These are phyloP conservation scores for Passalora sequoiae DNA, from an alignment of 2,329 filamentous ascomycete species.

Conservation along the genomic window DNA sequence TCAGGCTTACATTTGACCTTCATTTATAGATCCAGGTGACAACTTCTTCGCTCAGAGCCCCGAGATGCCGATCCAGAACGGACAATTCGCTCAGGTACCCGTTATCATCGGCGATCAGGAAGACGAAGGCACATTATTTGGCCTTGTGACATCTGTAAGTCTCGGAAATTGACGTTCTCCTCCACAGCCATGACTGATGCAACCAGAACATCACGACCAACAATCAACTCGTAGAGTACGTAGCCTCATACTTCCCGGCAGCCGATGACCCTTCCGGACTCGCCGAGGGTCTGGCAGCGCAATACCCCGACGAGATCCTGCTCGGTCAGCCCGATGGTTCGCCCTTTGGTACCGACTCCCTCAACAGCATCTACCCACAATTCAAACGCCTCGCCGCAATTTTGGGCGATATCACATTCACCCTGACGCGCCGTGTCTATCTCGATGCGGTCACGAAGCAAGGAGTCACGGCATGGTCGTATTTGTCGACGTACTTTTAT, in stretches of 20 bases:
- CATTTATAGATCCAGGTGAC: constrained; percentile 54
- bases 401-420: constrained; percentile 69
- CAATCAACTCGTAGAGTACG: constrained; percentile 55
- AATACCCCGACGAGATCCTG: constrained; percentile 53
- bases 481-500: constrained; percentile 66
- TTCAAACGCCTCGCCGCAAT: constrained; percentile 73
- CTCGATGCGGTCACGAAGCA: constrained; percentile 43
- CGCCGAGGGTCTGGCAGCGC: constrained; percentile 54
- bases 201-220: constrained; percentile 58
- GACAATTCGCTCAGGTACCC: constrained; percentile 56
- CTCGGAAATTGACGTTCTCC: too few species aligned
- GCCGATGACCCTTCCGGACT: constrained; percentile 38
- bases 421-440: constrained; percentile 62
- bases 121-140: constrained; percentile 60
- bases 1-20: too few species aligned
- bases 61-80: constrained; percentile 50
- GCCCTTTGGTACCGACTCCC: constrained; percentile 62
- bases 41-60: constrained; percentile 57
- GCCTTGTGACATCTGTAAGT: too few species aligned
- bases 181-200: too few species aligned
- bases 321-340: constrained; percentile 54
- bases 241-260: constrained; percentile 50
- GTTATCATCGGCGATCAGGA: constrained; percentile 70
- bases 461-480: constrained; percentile 63
- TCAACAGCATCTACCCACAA: constrained; percentile 68